These are phyloP conservation scores for Neurospora sp. DNA, from an alignment of 495 filamentous ascomycete species.

Conservation along the genomic window DNA sequence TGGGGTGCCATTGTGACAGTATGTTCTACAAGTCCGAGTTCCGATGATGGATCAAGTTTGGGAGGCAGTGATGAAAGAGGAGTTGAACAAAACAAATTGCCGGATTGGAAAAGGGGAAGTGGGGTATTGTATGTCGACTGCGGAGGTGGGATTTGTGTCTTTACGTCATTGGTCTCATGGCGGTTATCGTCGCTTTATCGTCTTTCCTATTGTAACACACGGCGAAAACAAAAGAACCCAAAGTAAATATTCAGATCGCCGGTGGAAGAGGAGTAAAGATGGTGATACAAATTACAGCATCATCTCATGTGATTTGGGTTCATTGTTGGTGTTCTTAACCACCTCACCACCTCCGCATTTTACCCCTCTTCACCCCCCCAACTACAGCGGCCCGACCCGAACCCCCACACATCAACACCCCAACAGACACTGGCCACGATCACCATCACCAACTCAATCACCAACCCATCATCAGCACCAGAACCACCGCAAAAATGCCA, in stretches of 20 bases:
- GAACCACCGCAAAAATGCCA: conserved; percentile 17
- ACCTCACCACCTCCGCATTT: background rate
- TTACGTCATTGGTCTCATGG: background rate
- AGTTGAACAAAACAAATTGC: background rate
- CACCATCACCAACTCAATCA: background rate
- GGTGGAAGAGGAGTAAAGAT: background rate
- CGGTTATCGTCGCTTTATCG: background rate
- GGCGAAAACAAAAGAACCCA: background rate
- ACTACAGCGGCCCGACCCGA: background rate
- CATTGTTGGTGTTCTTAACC: background rate
- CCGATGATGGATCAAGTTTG: no score
- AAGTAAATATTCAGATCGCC: background rate
- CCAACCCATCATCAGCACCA: background rate
- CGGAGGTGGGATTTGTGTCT: background rate
- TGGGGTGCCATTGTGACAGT: conserved; percentile 20
- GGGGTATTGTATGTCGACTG: background rate
- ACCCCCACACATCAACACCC: background rate
- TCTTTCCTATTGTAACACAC: background rate
- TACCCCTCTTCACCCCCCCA: background rate
- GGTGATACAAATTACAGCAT: background rate
- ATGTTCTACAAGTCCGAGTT: no score
- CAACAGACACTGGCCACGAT: background rate
- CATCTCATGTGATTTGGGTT: background rate
- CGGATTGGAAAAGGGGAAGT: background rate
- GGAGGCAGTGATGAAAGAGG: background rate